A percentile compares a stretch with the other conserved stretches of the same genome.
These are phyloP conservation scores for Lavandula angustifolia DNA, from an alignment of 257 asterid species.

Conservation along the genomic window DNA sequence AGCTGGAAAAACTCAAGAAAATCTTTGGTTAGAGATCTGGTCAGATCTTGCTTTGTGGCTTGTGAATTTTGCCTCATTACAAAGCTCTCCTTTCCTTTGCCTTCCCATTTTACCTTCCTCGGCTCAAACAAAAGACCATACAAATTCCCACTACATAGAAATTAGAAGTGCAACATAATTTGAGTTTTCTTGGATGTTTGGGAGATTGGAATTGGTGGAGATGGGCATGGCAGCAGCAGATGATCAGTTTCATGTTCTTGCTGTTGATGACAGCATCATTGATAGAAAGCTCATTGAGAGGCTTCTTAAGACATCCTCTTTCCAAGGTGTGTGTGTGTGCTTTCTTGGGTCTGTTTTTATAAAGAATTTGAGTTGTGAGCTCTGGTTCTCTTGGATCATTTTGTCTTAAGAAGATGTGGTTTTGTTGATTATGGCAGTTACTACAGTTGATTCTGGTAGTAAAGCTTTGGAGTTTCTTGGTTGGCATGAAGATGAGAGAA, in stretches of 20 bases:
- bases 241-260: conserved; percentile 60
- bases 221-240: conserved; percentile 47
- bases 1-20: conserved; percentile 41
- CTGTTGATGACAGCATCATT: conserved; percentile 65
- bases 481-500: conserved; percentile 38
- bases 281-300: conserved; percentile 66
- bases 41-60: conserved; percentile 74
- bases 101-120: neutral
- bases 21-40: conserved; percentile 53
- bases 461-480: conserved; percentile 59
- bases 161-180: neutral
- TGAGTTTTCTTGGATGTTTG: neutral
- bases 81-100: conserved; percentile 15
- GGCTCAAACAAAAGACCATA: neutral
- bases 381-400: neutral
- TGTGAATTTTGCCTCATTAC: conserved; percentile 47
- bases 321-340: conserved; percentile 35
- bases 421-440: conserved; percentile 33
- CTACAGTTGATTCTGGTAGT: conserved; percentile 60
- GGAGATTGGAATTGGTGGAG: conserved; percentile 1
- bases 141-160: neutral
- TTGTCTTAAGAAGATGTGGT: neutral
- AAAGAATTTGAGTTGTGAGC: neutral
- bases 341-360: conserved; percentile 2
- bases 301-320: conserved; percentile 53